Base-by-base conservation (phyloP, 2,329 filamentous ascomycete species). In the Venturia effusa region DNA sequence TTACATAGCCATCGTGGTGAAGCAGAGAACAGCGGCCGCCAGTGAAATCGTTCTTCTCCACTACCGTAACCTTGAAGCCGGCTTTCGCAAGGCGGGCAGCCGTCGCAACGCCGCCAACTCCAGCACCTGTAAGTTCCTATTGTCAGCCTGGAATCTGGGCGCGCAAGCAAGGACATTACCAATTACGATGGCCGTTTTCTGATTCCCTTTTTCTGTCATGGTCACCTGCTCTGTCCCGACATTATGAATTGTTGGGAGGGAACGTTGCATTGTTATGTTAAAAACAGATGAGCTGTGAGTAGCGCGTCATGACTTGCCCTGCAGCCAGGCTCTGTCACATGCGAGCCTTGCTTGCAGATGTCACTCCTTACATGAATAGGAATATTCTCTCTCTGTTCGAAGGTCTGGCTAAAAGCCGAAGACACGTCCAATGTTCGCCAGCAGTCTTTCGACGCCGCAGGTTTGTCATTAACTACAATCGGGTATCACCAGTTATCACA, bases 41-140 rank as follows among this genome's bases (percentile, higher is more conserved):
- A 0, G 84, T 86, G 71, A 88, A 89, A 64, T 77, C 76, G 70
- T 91, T 90, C 78, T 90, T 90, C 74, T 92, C 88, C n/a, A 91
- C 75, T 1, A 91, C 85, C 0, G 87, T 90, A n/a, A 91, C 88
- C 40, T 80, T 73, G 72, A 87, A 85, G 45, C 88, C 88, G 1
- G 87, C 82, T 70, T 86, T 87, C 61, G 87, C 86, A 13, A 91
- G 82, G 57, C 88, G 84, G 1, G 88, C 88, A 64, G 88, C 86
- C 1, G 84, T 85, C n/a, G 86, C 83, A 51, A 89, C 83, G 65
- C 88, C 88, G 61, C 88, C 88, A 57, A 84, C 84, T 65, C 88
- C 88, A 37, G 88, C 87, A 67, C 88, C 87, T 81, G 39, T 4
- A 34, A 22, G 30, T 41, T 43, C 5, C 27, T 15, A 22, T 32